Evolutionary conservation across 2,329 filamentous ascomycete genomes (phyloP), one percentile per base, ranked within the genome.

Genomic region (Thermoascus crustaceus): DNA sequence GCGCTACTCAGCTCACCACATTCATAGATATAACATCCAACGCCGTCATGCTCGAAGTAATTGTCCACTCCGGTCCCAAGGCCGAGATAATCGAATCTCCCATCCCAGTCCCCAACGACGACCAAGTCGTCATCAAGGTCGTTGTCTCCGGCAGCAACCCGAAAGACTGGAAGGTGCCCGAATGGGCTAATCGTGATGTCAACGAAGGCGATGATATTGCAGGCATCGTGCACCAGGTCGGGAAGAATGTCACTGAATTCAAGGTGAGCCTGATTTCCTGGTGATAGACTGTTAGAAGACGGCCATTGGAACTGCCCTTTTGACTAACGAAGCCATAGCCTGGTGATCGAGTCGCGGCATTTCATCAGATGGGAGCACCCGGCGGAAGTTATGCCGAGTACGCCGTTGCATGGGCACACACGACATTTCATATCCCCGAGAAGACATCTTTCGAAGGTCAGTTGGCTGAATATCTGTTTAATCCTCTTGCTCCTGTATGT

Each of bases 381-480:
- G 57, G 63, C n/a, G 75, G 75, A 2, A 66, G 60, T 20, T 78
- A 68, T 42, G 75, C 71, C 2, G 73, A 78, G 41, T 78, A 76
- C 47, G 72, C 72, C 1, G 49, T 77, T 4, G 67, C 66, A 2
- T 68, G 61, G 62, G 60, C 61, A 19, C 60, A 73, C 40, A 71
- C 72, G 0, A 77, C 72, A 0, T 73, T 75, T 51, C 71, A 71
- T 46, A 54, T 78, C 9, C 70, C 73, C 0, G 43, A 61, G 14
- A 58, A 63, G 16, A 63, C 60, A 0, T 66, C 59, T 4, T 77
- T 76, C 34, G 71, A 78, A 55, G 69, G 68, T 67, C 48, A 5
- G 36, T 47, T 23, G 2, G 17, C 11, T 5, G 14, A 7, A 9
- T 19, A 8, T 23, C n/a, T n/a, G n/a, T 20, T 30, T 34, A 14